Percentiles rank a stretch among this genome's conserved stretches.
These are phyloP conservation scores for Phoma sp. DNA, from an alignment of 2,329 filamentous ascomycete species.

Conservation along the genomic window DNA sequence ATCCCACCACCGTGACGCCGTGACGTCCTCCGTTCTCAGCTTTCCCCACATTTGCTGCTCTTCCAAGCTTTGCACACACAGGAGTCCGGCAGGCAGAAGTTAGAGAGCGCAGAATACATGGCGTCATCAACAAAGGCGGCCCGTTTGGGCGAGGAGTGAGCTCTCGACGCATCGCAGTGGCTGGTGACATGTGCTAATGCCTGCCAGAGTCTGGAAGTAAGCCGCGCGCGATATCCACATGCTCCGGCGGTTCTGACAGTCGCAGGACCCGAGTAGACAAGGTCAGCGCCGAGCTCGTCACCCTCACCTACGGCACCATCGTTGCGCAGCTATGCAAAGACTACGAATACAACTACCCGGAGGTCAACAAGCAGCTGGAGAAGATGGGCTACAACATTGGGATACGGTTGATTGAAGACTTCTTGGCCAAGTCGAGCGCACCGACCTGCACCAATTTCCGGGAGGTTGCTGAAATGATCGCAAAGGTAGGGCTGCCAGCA, in stretches of 20 bases:
- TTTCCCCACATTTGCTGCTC: conserved; percentile 7
- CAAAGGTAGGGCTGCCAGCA: conserved; percentile 67
- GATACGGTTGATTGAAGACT: conserved; percentile 93
- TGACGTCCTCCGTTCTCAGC: neutral
- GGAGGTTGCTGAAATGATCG: conserved; percentile 96
- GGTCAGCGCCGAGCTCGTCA: conserved; percentile 96
- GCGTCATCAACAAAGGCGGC: conserved; percentile 69
- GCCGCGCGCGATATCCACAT: conserved; percentile 46
- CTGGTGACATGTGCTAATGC: conserved; percentile 42
- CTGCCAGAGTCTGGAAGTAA: conserved; percentile 88
- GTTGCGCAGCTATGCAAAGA: conserved; percentile 97
- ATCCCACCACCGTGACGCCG: conserved; percentile 2
- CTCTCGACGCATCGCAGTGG: conserved; percentile 31
- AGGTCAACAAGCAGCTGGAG: conserved; percentile 97
- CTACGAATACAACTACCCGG: conserved; percentile 89
- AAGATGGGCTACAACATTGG: conserved; percentile 99
- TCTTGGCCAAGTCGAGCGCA: conserved; percentile 91
- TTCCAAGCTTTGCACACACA: neutral
- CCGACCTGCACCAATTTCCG: conserved; percentile 90
- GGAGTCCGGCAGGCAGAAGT: neutral
- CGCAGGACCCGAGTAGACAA: conserved; percentile 91
- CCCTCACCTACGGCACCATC: conserved; percentile 96
- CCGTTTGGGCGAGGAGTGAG: conserved; percentile 78
- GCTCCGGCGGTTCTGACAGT: conserved; percentile 30
- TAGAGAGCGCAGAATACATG: conserved; percentile 39